Evolutionary conservation across 306 rosid genomes (phyloP), one percentile per base, ranked within the genome.

Genomic region (Sicyos baderoa): DNA sequence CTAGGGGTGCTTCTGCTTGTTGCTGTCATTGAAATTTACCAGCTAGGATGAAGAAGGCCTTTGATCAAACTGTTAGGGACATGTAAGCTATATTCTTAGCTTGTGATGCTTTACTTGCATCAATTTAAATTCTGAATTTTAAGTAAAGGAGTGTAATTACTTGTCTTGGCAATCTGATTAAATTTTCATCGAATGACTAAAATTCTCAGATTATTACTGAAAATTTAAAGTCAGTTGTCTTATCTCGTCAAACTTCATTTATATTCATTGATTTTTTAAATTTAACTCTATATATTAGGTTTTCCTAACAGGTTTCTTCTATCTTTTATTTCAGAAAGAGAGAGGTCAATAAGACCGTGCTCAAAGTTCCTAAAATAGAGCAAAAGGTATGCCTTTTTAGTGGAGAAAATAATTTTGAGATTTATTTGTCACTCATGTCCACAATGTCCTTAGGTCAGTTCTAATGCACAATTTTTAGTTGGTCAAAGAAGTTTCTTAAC

Each of bases 51-150:
- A 93, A 93, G 96, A 93, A 93, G 79, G 99, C 60, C 77, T 79
- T 93, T 75, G 97, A 79, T 79, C 99, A 90, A 86, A 93, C 99
- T 75, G 96, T 93, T 75, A 86, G 99, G 78, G 99, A 93, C 81
- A 63, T 93, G 99, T 93, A 85, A 85, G 97, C 82, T 12, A 79
- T 57, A 70, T 23, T 42, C 42, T 40, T 7, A 40, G 45, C 45
- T 9, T 40, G 45, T 1, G 45, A 40, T 40, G 45, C 45, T 40
- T 40, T 40, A 6, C 7, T 40, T 12, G 11, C 45, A 40, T 40
- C 45, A 40, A 40, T 40, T 40, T 9, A 40, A 40, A 40, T 40
- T 40, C 45, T 40, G 0, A 2, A 40, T 40, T 40, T 40, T 40
- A 40, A 40, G 45, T 9, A 10, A 9, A 40, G 45, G 11, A 12